Conservation (phyloP, 139 green algal species). For the Chlorella vulgaris region DNA sequence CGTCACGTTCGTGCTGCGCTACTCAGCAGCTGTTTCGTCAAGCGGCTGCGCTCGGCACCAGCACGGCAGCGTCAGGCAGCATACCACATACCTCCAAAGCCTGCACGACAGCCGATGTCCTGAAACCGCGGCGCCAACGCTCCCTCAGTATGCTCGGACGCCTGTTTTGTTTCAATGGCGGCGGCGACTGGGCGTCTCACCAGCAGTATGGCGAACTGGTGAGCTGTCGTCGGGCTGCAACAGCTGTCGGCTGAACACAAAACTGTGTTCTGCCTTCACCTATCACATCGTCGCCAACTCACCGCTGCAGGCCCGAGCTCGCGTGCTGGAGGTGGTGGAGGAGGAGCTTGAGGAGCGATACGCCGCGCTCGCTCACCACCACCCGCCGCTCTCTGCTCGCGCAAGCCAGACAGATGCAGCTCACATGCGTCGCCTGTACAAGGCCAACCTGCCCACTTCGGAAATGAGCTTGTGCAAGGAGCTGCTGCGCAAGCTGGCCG, state of each 20-base stretch:
- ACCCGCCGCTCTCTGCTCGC: neutral
- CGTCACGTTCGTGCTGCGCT: too few relatives aligned
- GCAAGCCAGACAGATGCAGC: slow-evolving; percentile 9
- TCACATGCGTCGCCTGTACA: slow-evolving; percentile 27
- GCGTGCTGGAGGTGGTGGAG: slow-evolving; percentile 38
- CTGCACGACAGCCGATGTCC: too few relatives aligned
- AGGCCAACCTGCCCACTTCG: slow-evolving; percentile 31
- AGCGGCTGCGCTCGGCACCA: too few relatives aligned
- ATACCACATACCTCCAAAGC: too few relatives aligned
- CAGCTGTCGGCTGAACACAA: neutral
- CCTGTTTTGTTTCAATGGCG: slow-evolving; percentile 1
- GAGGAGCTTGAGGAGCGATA: slow-evolving; percentile 40
- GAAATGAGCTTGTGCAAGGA: slow-evolving; percentile 30
- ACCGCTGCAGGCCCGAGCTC: neutral
- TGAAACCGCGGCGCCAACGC: too few relatives aligned
- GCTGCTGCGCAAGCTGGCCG: slow-evolving; percentile 37
- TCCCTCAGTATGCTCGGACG: neutral
- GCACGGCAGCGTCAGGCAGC: too few relatives aligned
- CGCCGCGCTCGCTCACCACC: neutral
- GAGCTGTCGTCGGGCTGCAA: neutral
- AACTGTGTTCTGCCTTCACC: too few relatives aligned
- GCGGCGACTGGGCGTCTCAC: neutral
- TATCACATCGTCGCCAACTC: neutral
- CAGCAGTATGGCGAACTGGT: slow-evolving; percentile 20
- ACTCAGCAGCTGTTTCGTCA: too few relatives aligned